These are phyloP conservation scores for Linnemannia zychae DNA, from an alignment of 192 early-diverging fungal genomes.

Conservation along the genomic window DNA sequence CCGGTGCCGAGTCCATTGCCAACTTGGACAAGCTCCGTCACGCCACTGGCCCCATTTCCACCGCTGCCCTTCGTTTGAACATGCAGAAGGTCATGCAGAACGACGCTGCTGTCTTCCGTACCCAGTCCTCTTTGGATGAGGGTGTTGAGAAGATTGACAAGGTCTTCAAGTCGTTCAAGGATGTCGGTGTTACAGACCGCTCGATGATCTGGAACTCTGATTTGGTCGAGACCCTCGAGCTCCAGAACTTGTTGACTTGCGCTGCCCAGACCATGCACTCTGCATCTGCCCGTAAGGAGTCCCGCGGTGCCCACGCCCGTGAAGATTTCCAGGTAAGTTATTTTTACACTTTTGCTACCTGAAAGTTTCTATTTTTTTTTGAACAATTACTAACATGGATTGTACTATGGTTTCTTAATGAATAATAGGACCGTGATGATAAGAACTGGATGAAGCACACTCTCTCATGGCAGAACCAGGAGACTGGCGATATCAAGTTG, in stretches of 20 bases:
- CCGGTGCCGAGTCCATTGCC: conserved; percentile 90
- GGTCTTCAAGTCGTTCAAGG: conserved; percentile 82
- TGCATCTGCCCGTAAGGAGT: conserved; percentile 95
- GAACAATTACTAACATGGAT: background rate
- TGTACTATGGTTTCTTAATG: background rate
- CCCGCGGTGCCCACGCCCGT: conserved; percentile 97
- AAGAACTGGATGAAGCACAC: conserved; percentile 99
- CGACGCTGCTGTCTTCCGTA: conserved; percentile 98
- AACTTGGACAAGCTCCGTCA: conserved; percentile 96
- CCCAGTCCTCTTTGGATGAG: conserved; percentile 88
- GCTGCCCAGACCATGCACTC: conserved; percentile 93
- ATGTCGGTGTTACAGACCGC: conserved; percentile 92
- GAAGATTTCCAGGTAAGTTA: conserved; percentile 83
- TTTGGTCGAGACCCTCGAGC: conserved; percentile 95
- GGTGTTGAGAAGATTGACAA: conserved; percentile 89
- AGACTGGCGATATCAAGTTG: conserved; percentile 81
- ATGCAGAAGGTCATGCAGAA: conserved; percentile 99
- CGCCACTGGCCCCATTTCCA: conserved; percentile 82
- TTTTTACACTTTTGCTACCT: background rate
- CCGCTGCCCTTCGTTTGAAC: conserved; percentile 88
- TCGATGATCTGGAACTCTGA: conserved; percentile 99
- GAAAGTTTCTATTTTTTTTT: background rate
- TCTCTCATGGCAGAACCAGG: conserved; percentile 91
- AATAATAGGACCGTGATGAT: conserved; percentile 82
- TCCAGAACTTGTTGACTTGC: conserved; percentile 97